phyloP scores from a whole-genome alignment of 2,329 filamentous ascomycete genomes.

The Fusarium chaquense region DNA sequence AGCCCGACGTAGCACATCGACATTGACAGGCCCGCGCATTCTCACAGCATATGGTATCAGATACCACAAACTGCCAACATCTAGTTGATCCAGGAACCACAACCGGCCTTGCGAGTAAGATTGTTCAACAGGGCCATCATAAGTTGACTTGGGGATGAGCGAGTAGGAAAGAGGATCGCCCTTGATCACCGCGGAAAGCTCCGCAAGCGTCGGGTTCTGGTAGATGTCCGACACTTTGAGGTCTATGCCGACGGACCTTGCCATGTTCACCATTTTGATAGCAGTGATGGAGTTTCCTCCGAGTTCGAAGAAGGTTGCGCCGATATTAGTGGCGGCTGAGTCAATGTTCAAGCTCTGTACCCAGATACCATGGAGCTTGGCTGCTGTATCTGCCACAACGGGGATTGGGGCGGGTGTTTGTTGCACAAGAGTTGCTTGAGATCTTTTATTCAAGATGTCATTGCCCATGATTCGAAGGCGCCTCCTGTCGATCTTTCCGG shows the following conservation, averaged over 20 bases:
- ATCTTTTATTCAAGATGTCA: rapidly evolving
- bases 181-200: not conserved
- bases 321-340: not conserved
- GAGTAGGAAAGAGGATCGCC: not conserved
- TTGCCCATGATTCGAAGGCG: not conserved
- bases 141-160: rapidly evolving
- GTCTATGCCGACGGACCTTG: not conserved
- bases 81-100: constrained; percentile 22
- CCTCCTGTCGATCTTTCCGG: constrained; percentile 3
- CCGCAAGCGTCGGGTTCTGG: constrained; percentile 1
- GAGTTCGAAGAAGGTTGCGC: constrained; percentile 5
- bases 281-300: constrained; percentile 17
- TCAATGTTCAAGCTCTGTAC: not conserved
- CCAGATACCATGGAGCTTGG: constrained; percentile 3
- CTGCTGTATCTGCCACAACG: rapidly evolving
- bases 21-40: not conserved
- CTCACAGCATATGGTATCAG: constrained; percentile 1
- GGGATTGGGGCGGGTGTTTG: too few relatives aligned
- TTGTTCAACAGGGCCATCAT: not conserved
- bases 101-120: constrained; percentile 16
- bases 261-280: constrained; percentile 24
- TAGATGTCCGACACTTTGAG: constrained; percentile 16
- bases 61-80: constrained; percentile 13
- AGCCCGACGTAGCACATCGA: not conserved
- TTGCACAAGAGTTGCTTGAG: rapidly evolving